Conservation (phyloP, 495 filamentous ascomycete genomes). For the Pyrenopolyporus hunteri region DNA sequence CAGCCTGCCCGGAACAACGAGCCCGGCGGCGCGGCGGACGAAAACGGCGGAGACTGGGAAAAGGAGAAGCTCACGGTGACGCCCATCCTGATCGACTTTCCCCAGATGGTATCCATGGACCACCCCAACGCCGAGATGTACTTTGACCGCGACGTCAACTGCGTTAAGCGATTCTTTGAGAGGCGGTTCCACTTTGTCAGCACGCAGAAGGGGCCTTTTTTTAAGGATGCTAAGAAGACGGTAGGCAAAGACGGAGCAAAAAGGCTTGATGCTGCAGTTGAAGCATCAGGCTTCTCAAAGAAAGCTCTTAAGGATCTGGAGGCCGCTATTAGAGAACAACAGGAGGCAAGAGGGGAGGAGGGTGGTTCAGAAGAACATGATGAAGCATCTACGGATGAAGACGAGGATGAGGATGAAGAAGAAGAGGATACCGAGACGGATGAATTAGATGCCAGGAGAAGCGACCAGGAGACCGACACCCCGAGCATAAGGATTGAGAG, state of each 20-base stretch:
- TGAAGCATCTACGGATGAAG: constrained; percentile 39
- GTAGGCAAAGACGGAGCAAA: constrained; percentile 66
- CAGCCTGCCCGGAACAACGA: constrained; percentile 39
- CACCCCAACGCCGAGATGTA: constrained; percentile 93
- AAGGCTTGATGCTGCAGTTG: constrained; percentile 83
- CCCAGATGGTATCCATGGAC: constrained; percentile 96
- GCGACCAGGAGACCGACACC: constrained; percentile 1
- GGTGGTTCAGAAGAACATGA: constrained; percentile 50
- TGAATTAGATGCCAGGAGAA: constrained; percentile 9
- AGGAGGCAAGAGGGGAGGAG: constrained; percentile 45
- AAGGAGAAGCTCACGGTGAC: constrained; percentile 49
- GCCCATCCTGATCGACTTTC: constrained; percentile 94
- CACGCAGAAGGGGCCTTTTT: constrained; percentile 83
- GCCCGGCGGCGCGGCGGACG: constrained; percentile 6
- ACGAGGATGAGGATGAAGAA: constrained; percentile 34
- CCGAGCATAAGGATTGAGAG: constrained; percentile 15
- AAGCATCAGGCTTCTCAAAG: constrained; percentile 92
- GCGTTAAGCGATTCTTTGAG: constrained; percentile 91
- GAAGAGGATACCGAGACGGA: constrained; percentile 11
- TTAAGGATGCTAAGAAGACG: constrained; percentile 79
- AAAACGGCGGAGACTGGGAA: neutral
- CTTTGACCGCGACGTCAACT: constrained; percentile 92
- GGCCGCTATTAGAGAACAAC: constrained; percentile 76
- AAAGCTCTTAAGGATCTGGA: constrained; percentile 96
- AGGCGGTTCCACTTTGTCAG: constrained; percentile 85